These are phyloP conservation scores for Phytophthora uliginosa DNA, from an alignment of 352 stramenopile species.

Conservation along the genomic window DNA sequence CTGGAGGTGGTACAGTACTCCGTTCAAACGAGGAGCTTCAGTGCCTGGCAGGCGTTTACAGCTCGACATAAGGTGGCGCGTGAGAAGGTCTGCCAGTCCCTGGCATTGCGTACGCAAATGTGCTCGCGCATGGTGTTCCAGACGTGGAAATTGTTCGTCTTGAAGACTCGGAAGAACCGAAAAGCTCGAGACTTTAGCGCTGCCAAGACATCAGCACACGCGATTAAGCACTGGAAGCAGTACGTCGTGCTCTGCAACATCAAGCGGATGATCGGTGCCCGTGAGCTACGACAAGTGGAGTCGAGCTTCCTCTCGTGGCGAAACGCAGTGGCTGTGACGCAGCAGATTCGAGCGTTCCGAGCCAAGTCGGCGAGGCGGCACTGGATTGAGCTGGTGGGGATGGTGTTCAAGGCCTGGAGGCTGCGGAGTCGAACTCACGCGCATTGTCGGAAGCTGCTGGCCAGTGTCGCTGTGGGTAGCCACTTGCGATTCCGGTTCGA, in stretches of 20 bases:
- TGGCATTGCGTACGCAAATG: slow-evolving; percentile 43
- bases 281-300: slow-evolving; percentile 16
- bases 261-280: slow-evolving; percentile 56
- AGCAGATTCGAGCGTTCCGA: slow-evolving; percentile 36
- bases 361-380: slow-evolving; percentile 15
- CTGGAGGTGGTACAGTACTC: slow-evolving; percentile 51
- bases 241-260: slow-evolving; percentile 61
- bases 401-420: slow-evolving; percentile 47
- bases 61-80: slow-evolving; percentile 26
- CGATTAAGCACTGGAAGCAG: slow-evolving; percentile 47
- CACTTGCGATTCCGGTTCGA: slow-evolving; percentile 61
- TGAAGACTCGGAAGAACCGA: slow-evolving; percentile 19
- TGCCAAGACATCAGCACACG: slow-evolving; percentile 7
- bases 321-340: slow-evolving; percentile 33
- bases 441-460: slow-evolving; percentile 49
- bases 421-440: slow-evolving; percentile 36
- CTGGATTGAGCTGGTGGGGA: slow-evolving; percentile 11
- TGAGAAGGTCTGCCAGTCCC: slow-evolving; percentile 27
- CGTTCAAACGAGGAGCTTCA: slow-evolving; percentile 48
- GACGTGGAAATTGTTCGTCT: slow-evolving; percentile 35
- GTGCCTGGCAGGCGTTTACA: slow-evolving; percentile 42
- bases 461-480: slow-evolving; percentile 41
- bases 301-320: slow-evolving; percentile 57
- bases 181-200: slow-evolving; percentile 24
- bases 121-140: slow-evolving; percentile 41